A percentile compares a stretch with the other conserved stretches of the same genome.
Conservation (phyloP, 768 basidiomycete species). For the Mycena metata region DNA sequence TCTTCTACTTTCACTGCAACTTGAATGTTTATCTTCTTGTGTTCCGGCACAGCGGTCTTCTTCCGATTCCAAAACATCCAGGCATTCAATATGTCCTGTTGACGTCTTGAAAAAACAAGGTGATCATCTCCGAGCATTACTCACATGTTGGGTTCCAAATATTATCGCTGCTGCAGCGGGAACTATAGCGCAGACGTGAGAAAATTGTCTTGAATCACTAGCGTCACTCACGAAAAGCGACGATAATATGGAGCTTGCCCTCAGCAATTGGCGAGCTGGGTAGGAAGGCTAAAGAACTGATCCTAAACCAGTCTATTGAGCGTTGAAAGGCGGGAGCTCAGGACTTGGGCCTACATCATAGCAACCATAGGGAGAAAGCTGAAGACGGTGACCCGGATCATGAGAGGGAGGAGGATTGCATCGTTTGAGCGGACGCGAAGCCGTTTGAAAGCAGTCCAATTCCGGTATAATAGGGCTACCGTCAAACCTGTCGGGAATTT, state of each 20-base stretch:
- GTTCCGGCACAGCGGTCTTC: too few species aligned
- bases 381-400: slow-evolving; percentile 16
- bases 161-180: slow-evolving; percentile 7
- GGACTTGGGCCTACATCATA: background rate
- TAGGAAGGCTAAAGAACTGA: background rate
- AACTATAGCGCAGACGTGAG: slow-evolving; percentile 8
- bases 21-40: background rate
- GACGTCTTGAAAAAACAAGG: background rate
- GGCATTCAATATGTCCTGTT: slow-evolving; percentile 14
- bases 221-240: background rate
- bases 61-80: slow-evolving; percentile 20
- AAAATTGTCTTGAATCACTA: too few species aligned
- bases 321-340: background rate
- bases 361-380: slow-evolving; percentile 22
- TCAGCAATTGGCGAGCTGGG: background rate
- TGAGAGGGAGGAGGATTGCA: slow-evolving; percentile 11
- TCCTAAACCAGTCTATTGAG: background rate
- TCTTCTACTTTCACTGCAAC: background rate
- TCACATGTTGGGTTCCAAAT: slow-evolving; percentile 13
- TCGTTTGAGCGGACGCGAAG: slow-evolving; percentile 20
- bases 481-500: background rate
- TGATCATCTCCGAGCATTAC: background rate
- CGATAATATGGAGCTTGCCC: background rate
- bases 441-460: slow-evolving; percentile 22
- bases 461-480: slow-evolving; percentile 2